Evolutionary conservation across 495 filamentous ascomycete genomes (phyloP), one percentile per base, ranked within the genome.

Genomic region (Beverwykella pulmonaria): DNA sequence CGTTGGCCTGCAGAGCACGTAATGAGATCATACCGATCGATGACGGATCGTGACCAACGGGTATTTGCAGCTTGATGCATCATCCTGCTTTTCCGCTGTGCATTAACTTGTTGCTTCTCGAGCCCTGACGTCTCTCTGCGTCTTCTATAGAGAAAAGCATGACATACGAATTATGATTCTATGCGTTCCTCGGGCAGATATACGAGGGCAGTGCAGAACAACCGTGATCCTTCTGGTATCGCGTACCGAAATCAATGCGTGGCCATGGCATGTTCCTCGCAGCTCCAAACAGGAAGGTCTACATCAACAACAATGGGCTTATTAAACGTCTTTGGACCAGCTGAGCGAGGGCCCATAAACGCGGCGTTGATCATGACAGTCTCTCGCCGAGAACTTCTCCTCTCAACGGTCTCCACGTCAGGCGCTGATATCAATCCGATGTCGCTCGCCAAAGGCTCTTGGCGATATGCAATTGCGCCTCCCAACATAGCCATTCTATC

Each of bases 301-400:
- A 93, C 75, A 73, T 95, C 89, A 25, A 93, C 86, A 8, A 93
- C 86, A 59, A 93, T 88, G 8, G 90, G 87, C 69, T 90, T 88
- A 76, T 91, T 86, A 75, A 89, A 85, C 58, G 70, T 79, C 71
- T 87, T 88, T 30, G 79, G 80, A 1, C 75, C 78, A 1, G 73
- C 74, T 79, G 85, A 89, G 69, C 82, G 88, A 2, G 79, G 85
- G 10, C 85, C 83, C 80, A 88, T 80, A 65, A 92, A 87, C 19
- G 90, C 85, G 32, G 88, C 88, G 76, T 93, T 93, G 69, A 92
- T 82, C 55, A 94, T 77, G 72, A 87, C 91, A 9, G 89, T 92
- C 77, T 93, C 91, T 60, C 75, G 81, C 69, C 88, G 56, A 14
- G 6, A 36, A 10, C 17, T 39, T 26, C 67, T 63, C 44, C 58